Base-by-base conservation (phyloP, 1,139 yeast species). In the Hyphopichia khmerensis region DNA sequence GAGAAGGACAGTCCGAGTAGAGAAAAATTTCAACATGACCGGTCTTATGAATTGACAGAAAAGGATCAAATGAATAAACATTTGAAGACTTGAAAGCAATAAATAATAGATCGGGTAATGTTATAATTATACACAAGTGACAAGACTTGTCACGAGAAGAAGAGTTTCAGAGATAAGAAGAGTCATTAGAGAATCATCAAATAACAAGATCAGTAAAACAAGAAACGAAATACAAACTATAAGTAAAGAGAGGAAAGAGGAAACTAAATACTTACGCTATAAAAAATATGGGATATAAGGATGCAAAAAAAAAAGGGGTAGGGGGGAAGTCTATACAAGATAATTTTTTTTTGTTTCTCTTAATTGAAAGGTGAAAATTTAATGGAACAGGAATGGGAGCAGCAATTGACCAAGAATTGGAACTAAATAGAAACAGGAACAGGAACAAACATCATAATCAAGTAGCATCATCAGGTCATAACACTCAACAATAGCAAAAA, bases 41-140 rank as follows among this genome's bases (percentile, higher is more conserved):
- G 13, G 38, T 35, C 31, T 35, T 32, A 23, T n/a, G 9, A 21
- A 21, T 26, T 26, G 8, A 21, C 8, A 21, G 29, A 13, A 26
- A 26, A 26, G 5, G n/a, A 7, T 26, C 29, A 11, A 26, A 26
- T 26, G 29, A 26, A 7, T 4, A 26, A 26, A 4, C 29, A 26
- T 26, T 26, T 11, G 29, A 26, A 26, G 5, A 14, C 6, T 31
- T n/a, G 18, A 32, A 32, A 32, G 34, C 13, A 32, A 32, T 14
- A 27, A 29, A 33, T 17, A 32, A 11, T 32, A 32, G 34, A 32
- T 18, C 15, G 21, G 33, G 21, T 32, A 32, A 40, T 33, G 31
- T 34, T 32, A 40, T 30, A 38, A 34, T 33, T 23, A 35, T 38
- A 38, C 38, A 35, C 38, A 35, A 16, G 29, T 26, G 29, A n/a